Conservation (phyloP, 371 early-diverging fungal genomes). For the Lichtheimia hyalospora region DNA sequence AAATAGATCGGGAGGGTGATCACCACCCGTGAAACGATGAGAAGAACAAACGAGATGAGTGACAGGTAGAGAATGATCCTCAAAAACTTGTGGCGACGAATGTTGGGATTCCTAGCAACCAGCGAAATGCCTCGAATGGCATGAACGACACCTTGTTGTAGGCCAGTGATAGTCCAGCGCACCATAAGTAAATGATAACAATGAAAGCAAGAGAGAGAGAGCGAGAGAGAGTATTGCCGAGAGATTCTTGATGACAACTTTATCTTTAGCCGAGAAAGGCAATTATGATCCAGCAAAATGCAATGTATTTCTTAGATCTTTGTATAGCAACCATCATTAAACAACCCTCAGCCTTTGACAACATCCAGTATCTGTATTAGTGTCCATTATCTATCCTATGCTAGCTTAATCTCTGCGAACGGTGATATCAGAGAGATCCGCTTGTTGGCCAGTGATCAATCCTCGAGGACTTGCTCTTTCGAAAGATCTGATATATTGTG, state of each 20-base stretch:
- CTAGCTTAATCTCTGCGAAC: constrained; percentile 36
- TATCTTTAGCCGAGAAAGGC: no score
- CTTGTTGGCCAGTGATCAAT: constrained; percentile 32
- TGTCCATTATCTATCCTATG: no score
- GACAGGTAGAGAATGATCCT: constrained; percentile 51
- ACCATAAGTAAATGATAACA: neutral
- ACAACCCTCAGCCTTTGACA: no score
- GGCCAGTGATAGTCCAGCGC: constrained; percentile 39
- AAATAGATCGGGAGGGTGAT: constrained; percentile 34
- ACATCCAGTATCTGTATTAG: no score
- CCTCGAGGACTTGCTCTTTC: constrained; percentile 47
- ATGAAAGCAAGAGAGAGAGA: no score
- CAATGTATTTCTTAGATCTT: no score
- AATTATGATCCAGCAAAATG: no score
- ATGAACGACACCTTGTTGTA: constrained; percentile 44
- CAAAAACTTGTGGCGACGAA: constrained; percentile 48
- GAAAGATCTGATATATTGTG: constrained; percentile 23
- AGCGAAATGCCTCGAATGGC: constrained; percentile 50
- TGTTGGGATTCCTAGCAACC: constrained; percentile 50
- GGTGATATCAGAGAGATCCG: constrained; percentile 45
- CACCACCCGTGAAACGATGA: constrained; percentile 29
- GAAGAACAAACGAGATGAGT: constrained; percentile 43
- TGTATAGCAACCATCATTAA: no score
- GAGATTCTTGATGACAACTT: no score
- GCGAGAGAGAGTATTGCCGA: no score